Base-by-base conservation (phyloP, 2,329 filamentous ascomycete species). In the Aaosphaeria arxii region DNA sequence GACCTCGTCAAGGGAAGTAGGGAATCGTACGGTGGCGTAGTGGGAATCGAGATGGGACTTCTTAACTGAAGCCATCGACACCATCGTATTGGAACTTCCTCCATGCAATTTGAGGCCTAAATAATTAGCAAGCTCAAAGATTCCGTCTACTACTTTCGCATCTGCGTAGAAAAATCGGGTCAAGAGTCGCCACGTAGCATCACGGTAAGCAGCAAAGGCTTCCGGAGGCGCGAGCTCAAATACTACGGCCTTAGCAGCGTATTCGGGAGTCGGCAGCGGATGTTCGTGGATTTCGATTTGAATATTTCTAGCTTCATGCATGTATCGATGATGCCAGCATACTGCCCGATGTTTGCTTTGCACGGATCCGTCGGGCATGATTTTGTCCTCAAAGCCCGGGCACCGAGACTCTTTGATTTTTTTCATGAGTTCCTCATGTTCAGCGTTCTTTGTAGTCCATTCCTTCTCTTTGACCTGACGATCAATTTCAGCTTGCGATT, bases 211-310 rank as follows among this genome's bases (percentile, higher is more conserved):
- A 2, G 66, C 64, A 24, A 82, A 74, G 4, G 65, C 64, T 3
- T 54, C 31, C 0, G 82, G 81, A 24, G 71, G 67, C 0, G 45
- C 50, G 1, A 84, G 61, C 51, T 85, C 82, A 44, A 84, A 82
- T 0, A 84, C 52, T 0, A 79, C 63, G 0, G 69, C 70, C 31
- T 76, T 74, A n/a, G 66, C 67, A 7, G 70, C 55, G 2, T 61
- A 49, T 0, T 57, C 42, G 2, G 68, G 47, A 0, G 44, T 36
- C 2, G 80, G 80, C 0, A 84, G 64, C 1, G 74, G 77, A 44
- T 77, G 67, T 54, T 84, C 81, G 39, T 78, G 73, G 2, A 77
- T 60, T 1, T 51, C 6, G 17, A 84, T 82, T 7, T 49, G 57
- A 13, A 82, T 68, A 1, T 63, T 57, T 1, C 65, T 70, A 0